Base-by-base conservation (phyloP, 192 early-diverging fungal genomes). In the Coemansia umbellata region DNA sequence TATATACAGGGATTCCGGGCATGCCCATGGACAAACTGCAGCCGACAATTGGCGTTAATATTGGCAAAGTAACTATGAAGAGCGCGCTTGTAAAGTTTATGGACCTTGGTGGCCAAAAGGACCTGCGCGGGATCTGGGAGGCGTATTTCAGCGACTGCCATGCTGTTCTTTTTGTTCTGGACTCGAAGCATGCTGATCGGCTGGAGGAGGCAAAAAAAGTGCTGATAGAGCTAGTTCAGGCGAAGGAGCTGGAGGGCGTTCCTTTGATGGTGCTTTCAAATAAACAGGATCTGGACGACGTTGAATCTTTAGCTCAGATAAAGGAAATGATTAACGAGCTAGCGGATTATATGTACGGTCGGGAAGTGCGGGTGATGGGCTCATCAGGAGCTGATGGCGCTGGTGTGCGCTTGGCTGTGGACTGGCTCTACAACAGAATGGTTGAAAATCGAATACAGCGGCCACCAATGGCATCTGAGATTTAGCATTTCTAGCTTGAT, bases 241-340 rank as follows among this genome's bases (percentile, higher is more conserved):
- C 83, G 22, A 83, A 90, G 48, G 79, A 70, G 17, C 79, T 91
- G 14, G 88, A 87, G 33, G 88, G 91, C 0, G 79, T 98, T 3
- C 96, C 96, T 8, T 69, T 98, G 8, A 69, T 98, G 33, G 92
- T 98, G 78, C 58, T 97, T 45, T 92, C 93, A 10, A 98, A 95
- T 68, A 98, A 98, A 56, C 87, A 92, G 63, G 96, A 98, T 65
- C 49, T 85, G 21, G 60, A 75, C n/a, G 80, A 79, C 18, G 85
- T 88, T 0, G 55, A 88, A 31, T 65, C 72, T 18, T 73, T 97
- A 24, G 89, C 91, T 18, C 79, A 89, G 28, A 83, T 95, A 55
- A 93, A 97, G 63, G 92, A 97, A 62, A 79, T 90, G 15, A 90
- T 98, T 53, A 97, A 94, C 59, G 80, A 81, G 26, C 88, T 97